Evolutionary conservation across 2,329 filamentous ascomycete species (phyloP), one percentile per base, ranked within the genome.

Genomic region (Cyphellophora attinorum): DNA sequence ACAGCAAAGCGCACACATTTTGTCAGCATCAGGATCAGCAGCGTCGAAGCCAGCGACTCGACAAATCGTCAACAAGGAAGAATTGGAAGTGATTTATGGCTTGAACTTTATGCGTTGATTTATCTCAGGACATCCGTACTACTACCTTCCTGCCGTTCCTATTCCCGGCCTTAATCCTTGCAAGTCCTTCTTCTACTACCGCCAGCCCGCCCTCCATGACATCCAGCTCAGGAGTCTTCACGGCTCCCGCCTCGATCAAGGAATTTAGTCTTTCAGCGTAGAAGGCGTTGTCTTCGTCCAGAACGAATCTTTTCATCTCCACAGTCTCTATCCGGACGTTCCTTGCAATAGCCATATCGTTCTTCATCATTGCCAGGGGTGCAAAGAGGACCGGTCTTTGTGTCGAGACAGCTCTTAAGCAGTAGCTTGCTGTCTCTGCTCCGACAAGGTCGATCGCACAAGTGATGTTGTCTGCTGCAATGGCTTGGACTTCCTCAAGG

Each of bases 281-380:
- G 3, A 44, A 37, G 14, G 43, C 42, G 15, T 48, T 51, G 3
- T 34, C 40, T 29, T 48, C 42, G 31, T 60, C 50, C 12, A 60
- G 41, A 2, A 61, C 55, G 35, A 61, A 61, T 33, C 51, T 48
- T 41, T 60, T 61, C 56, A 61, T 61, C 49, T 61, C 59, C 6
- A 61, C 55, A 3, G 53, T 58, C 35, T 56, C 49, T 10, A 58
- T 50, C 4, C 33, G 38, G 3, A 58, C 50, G 27, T 59, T 56
- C 5, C 42, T 41, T 2, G 54, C 53, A 5, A 56, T 37, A 5
- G 32, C 33, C 11, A 50, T 40, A 2, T 48, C 44, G 5, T 16
- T 28, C 5, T 48, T 45, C 45, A 60, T 54, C 50, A 60, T 56
- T 1, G 58, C 57, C 19, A 62, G 43, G 3, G 57, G 57, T 3